Evolutionary conservation across 2,329 filamentous ascomycete genomes (phyloP).

Genomic region (Dactylellina drechsleri): DNA sequence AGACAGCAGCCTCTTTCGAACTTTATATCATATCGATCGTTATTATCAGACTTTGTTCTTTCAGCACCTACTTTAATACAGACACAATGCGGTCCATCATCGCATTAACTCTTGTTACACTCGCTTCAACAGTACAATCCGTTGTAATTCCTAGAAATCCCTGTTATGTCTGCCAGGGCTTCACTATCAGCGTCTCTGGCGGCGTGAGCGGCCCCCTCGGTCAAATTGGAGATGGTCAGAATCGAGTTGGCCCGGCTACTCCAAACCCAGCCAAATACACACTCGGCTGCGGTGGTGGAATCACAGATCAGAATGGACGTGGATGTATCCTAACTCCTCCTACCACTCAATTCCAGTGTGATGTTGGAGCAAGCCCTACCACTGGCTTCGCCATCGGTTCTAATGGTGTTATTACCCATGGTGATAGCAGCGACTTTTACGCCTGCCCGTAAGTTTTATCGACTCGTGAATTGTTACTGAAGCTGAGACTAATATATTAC

Average conservation of each 20-base stretch:
- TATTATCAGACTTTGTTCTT: neutral
- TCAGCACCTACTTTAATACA: neutral
- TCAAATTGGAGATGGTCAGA: conserved; percentile 72
- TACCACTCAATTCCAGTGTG: conserved; percentile 72
- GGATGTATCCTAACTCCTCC: conserved; percentile 73
- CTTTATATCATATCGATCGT: neutral
- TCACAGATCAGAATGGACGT: conserved; percentile 69
- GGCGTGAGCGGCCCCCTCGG: conserved; percentile 68
- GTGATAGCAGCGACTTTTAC: conserved; percentile 68
- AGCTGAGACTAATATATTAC: neutral
- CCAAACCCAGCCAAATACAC: conserved; percentile 67
- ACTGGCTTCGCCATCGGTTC: conserved; percentile 69
- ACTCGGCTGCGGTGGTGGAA: conserved; percentile 66
- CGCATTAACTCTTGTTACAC: conserved; percentile 17
- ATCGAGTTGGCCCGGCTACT: conserved; percentile 67
- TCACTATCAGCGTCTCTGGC: conserved; percentile 67
- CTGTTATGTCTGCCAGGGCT: conserved; percentile 60
- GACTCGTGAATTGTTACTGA: neutral
- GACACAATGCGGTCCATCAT: conserved; percentile 30
- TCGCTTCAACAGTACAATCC: conserved; percentile 35
- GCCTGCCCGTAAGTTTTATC: conserved; percentile 69
- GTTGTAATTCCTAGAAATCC: conserved; percentile 38
- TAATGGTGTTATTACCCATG: conserved; percentile 67
- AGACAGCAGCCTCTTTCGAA: neutral
- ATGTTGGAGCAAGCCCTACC: conserved; percentile 66